These are phyloP conservation scores for Chenopodium formosanum DNA, from an alignment of 148 eudicot genomes.

Conservation along the genomic window DNA sequence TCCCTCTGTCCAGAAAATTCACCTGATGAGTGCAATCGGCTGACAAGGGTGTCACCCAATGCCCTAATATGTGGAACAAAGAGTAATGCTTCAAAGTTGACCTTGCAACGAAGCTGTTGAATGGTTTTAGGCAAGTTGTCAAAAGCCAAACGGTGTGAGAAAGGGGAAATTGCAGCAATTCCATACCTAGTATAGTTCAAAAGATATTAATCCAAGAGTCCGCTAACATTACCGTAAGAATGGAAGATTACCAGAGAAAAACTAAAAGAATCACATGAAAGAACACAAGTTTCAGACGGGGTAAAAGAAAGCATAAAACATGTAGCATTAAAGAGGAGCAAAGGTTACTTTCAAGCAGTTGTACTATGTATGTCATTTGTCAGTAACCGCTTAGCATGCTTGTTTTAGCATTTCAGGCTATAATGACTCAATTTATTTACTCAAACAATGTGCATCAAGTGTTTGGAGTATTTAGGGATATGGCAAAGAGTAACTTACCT, in stretches of 20 bases:
- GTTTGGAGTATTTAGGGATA: background rate
- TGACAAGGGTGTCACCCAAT: conserved; percentile 73
- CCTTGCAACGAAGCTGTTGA: conserved; percentile 84
- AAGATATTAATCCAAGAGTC: conserved; percentile 15
- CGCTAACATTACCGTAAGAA: background rate
- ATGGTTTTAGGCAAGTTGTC: conserved; percentile 72
- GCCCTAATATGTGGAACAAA: conserved; percentile 79
- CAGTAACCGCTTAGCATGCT: background rate
- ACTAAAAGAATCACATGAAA: background rate
- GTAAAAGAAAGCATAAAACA: background rate
- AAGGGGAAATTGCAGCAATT: conserved; percentile 90
- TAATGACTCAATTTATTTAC: background rate
- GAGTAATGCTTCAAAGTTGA: conserved; percentile 79
- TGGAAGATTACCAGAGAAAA: background rate
- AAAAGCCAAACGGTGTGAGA: conserved; percentile 94
- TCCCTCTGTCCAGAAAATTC: conserved; percentile 46
- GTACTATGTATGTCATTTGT: background rate
- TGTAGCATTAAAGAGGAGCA: conserved; percentile 1
- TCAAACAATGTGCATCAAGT: conserved; percentile 6
- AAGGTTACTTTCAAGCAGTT: background rate
- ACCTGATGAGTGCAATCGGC: conserved; percentile 53
- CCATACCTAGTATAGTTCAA: conserved; percentile 59
- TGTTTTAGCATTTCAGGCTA: background rate
- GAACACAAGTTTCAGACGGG: background rate
- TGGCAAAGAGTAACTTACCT: conserved; percentile 45